Evolutionary conservation across 192 early-diverging fungal species (phyloP), one percentile per base, ranked within the genome.

Genomic region (Chytriomyces sp.): DNA sequence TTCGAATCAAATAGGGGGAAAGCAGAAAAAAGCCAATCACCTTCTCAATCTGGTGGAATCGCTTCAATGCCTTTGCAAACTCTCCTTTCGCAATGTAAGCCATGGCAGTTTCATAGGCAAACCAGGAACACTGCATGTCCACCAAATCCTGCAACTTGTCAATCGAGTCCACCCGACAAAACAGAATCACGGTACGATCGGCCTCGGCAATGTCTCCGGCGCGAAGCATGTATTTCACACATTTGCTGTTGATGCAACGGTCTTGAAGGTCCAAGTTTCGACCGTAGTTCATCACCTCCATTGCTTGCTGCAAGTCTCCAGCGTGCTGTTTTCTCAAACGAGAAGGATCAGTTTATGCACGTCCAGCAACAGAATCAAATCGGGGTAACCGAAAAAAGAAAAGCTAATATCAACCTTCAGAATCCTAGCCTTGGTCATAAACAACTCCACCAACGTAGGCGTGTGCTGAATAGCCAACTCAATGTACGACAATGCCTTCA

Each of bases 71-170:
- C 44, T 85, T 86, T 43, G 96, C 96, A 50, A 85, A 83, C 24
- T 94, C 85, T 10, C 89, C 89, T 67, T 89, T 82, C 9, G 91
- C 86, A 18, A 86, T 80, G 74, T 88, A 90, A n/a, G 90, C 89
- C 66, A 92, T 84, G 4, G 91, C 97, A 61, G 87, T 84, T 77
- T 95, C 96, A 48, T 86, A 84, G 69, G 90, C 86, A 82, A 94
- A 97, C 97, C 96, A 97, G 72, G 90, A 91, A 64, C 91, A 92
- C 85, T 99, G 97, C 92, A 96, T 92, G 50, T 96, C 94, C 18
- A 91, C 83, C 57, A 98, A 85, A 75, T 97, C 95, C 50, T 89
- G 86, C 59, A 95, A 69, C 63, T 91, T 91, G 69, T 93, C 88
- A 44, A 87, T 69, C 5, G 71, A 65, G 64, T 85, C 84, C 50